These are phyloP conservation scores for Aspergillus flavus DNA, from an alignment of 2,329 filamentous ascomycete genomes.

Conservation along the genomic window DNA sequence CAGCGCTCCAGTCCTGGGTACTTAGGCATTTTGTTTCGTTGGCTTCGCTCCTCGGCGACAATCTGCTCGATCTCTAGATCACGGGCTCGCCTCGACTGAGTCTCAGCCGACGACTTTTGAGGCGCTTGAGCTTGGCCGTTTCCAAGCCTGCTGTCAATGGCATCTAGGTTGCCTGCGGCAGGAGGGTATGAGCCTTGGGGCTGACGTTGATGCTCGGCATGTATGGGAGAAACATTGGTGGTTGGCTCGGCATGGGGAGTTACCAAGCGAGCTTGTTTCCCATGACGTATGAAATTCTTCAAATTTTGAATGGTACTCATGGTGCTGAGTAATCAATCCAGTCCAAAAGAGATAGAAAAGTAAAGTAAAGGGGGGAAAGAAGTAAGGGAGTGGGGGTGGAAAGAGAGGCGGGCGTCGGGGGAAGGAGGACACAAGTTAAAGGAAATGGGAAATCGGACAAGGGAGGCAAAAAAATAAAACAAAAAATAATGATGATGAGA, in stretches of 20 bases:
- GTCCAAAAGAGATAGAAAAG: conserved; percentile 12
- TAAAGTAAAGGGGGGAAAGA: conserved; percentile 8
- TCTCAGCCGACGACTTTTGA: conserved; percentile 54
- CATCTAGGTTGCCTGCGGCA: conserved; percentile 63
- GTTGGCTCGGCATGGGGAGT: conserved; percentile 64
- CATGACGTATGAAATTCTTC: conserved; percentile 97
- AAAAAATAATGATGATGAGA: conserved; percentile 6
- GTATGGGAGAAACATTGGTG: conserved; percentile 64
- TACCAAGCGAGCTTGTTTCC: conserved; percentile 83
- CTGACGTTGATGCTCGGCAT: conserved; percentile 64
- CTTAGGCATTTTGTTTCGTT: conserved; percentile 78
- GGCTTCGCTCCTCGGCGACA: conserved; percentile 88
- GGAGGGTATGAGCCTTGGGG: conserved; percentile 51
- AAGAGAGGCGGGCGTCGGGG: not conserved
- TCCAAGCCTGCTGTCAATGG: conserved; percentile 63
- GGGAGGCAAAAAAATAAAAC: conserved; percentile 7
- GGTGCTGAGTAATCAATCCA: conserved; percentile 21
- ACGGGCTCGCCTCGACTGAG: conserved; percentile 58
- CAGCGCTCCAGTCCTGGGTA: conserved; percentile 87
- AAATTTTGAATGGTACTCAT: conserved; percentile 87
- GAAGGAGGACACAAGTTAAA: conserved; percentile 6
- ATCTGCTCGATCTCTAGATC: conserved; percentile 77
- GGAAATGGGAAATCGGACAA: conserved; percentile 5
- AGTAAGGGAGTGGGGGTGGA: not conserved
- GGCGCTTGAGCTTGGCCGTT: conserved; percentile 64